Conservation (phyloP, 805 yeast genomes). For the Suhomyces tanzawaensis region DNA sequence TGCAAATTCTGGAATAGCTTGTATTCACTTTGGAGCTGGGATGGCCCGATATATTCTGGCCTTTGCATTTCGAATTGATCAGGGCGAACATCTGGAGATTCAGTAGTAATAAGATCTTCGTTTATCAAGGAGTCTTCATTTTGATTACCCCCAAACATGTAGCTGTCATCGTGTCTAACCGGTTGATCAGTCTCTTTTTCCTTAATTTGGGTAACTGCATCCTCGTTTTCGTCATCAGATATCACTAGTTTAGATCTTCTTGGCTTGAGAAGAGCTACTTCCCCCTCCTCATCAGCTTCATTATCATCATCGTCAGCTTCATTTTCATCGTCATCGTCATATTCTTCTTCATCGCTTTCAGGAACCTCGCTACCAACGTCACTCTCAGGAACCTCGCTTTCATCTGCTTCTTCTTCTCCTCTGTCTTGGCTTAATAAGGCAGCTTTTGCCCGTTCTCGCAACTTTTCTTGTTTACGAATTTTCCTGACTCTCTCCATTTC, state of each 20-base stretch:
- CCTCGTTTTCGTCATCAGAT: slow-evolving; percentile 11
- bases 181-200: slow-evolving; percentile 8
- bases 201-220: background rate
- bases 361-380: slow-evolving; percentile 16
- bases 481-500: slow-evolving; percentile 49
- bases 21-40: slow-evolving; percentile 1
- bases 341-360: slow-evolving; percentile 9
- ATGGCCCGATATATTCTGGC: background rate
- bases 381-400: slow-evolving; percentile 18
- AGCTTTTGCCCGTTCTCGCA: slow-evolving; percentile 34
- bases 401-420: slow-evolving; percentile 15
- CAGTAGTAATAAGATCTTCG: slow-evolving; percentile 16
- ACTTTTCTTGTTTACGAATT: slow-evolving; percentile 43
- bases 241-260: slow-evolving; percentile 7
- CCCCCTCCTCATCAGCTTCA: slow-evolving; percentile 13
- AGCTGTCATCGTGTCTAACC: slow-evolving; percentile 25
- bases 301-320: slow-evolving; percentile 5
- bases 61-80: too few species aligned
- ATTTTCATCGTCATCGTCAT: slow-evolving; percentile 11
- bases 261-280: slow-evolving; percentile 3
- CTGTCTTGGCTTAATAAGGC: slow-evolving; percentile 24
- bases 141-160: slow-evolving; percentile 25
- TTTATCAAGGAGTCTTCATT: slow-evolving; percentile 9
- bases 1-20: slow-evolving; percentile 29
- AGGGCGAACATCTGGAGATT: background rate